Percentiles rank a stretch among this genome's conserved stretches.
Conservation (phyloP, 371 early-diverging fungal genomes). For the Lichtheimia hyalospora region DNA sequence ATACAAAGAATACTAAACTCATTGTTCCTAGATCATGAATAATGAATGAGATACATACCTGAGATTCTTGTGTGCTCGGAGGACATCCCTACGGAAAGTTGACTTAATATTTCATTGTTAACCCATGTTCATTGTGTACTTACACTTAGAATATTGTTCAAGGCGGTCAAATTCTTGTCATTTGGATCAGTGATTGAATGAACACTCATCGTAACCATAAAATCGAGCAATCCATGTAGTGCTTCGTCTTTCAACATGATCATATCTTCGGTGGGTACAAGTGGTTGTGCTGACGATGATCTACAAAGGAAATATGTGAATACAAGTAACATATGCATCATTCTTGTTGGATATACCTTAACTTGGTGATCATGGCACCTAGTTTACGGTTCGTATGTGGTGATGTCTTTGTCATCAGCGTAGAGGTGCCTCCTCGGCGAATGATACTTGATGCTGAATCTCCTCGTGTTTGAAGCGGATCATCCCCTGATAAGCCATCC, state of each 20-base stretch:
- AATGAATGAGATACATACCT: slow-evolving; percentile 15
- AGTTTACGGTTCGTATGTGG: slow-evolving; percentile 40
- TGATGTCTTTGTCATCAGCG: slow-evolving; percentile 47
- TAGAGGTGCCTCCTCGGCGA: slow-evolving; percentile 43
- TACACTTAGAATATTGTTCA: slow-evolving; percentile 54
- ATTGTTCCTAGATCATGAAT: background rate
- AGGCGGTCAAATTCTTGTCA: slow-evolving; percentile 38
- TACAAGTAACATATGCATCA: background rate
- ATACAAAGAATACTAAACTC: background rate
- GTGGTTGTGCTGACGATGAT: background rate
- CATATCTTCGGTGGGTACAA: slow-evolving; percentile 1
- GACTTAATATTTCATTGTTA: background rate
- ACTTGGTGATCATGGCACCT: slow-evolving; percentile 17
- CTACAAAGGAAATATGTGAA: background rate
- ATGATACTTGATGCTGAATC: slow-evolving; percentile 29
- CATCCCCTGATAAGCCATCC: slow-evolving; percentile 3
- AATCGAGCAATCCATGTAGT: slow-evolving; percentile 47
- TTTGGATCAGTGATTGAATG: slow-evolving; percentile 56
- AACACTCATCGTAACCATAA: slow-evolving; percentile 55
- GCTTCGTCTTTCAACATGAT: slow-evolving; percentile 25
- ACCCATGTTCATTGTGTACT: background rate
- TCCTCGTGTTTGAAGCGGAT: slow-evolving; percentile 3
- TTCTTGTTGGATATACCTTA: background rate
- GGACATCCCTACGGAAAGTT: slow-evolving; percentile 29
- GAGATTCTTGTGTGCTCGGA: slow-evolving; percentile 39